Evolutionary conservation across 2,329 filamentous ascomycete genomes (phyloP), one percentile per base, ranked within the genome.

Genomic region (Apiospora marii): DNA sequence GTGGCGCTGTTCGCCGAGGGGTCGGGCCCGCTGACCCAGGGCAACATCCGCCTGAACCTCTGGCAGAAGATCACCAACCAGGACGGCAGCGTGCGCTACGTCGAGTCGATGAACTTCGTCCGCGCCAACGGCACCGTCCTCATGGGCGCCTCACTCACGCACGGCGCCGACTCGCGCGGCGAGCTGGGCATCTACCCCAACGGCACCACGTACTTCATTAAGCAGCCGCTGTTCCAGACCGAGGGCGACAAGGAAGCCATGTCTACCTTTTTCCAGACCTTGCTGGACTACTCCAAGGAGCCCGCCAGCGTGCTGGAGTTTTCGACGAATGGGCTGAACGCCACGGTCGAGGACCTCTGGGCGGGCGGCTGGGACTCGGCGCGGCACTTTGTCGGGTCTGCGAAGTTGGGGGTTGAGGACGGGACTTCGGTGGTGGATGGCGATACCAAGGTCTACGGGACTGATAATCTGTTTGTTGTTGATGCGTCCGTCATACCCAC

Each of bases 401-500:
- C 87, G 67, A 92, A 91, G 79, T 84, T 92, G 75, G 91, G 91
- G 12, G 83, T 81, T 0, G 86, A 89, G 46, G 83, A 83, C 64
- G 90, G 90, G 19, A 86, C 84, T 5, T 83, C 89, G 0, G 91
- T 93, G 2, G 91, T 92, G 0, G 91, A 92, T 75, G 79, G 85
- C 13, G 84, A 92, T 80, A 88, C 90, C 72, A 89, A 88, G 81
- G 90, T 93, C 10, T 92, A 89, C 76, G 91, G 91, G 48, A 92
- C 89, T 0, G 89, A 92, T 76, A 92, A 93, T 81, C 83, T 92
- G 68, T 92, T 91, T 77, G 88, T 93, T 19, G 89, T 93, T 3
- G 91, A 93, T 76, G 91, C 89, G 0, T 89, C 88, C 73, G 91
- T 93, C 77, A 92, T 92, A 82, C 91, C 92, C 0, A 91, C 92